Evolutionary conservation across 1,284 basidiomycete genomes (phyloP).

Genomic region (Vanrija sp.): DNA sequence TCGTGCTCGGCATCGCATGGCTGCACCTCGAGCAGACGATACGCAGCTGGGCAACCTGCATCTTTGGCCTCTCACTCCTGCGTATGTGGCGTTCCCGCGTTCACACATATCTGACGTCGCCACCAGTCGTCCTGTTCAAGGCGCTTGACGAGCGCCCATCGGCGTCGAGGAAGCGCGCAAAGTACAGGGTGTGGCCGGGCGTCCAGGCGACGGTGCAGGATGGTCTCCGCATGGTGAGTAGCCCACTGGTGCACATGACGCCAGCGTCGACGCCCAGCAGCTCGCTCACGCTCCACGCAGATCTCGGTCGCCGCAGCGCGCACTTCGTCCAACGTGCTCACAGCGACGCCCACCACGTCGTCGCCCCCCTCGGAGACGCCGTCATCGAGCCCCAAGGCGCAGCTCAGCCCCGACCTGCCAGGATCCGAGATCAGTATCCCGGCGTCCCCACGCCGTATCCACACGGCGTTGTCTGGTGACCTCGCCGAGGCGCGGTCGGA

Average conservation of each 20-base stretch:
- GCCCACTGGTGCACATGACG: background rate
- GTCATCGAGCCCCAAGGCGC: too few species aligned
- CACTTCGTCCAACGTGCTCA: background rate
- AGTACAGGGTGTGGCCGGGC: conserved; percentile 33
- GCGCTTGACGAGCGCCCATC: conserved; percentile 10
- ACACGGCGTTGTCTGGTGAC: too few species aligned
- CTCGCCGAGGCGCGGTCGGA: conserved; percentile 16
- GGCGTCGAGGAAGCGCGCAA: background rate
- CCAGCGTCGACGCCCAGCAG: background rate
- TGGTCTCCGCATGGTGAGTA: conserved; percentile 40
- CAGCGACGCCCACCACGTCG: background rate
- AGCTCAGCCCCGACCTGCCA: too few species aligned
- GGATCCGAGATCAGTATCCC: too few species aligned
- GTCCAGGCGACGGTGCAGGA: conserved; percentile 38
- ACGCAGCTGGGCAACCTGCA: background rate
- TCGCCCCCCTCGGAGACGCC: too few species aligned
- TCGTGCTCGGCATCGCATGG: background rate
- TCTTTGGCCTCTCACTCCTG: background rate
- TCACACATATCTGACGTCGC: background rate
- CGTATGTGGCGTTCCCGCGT: background rate
- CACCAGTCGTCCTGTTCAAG: conserved; percentile 6
- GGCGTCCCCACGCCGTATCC: too few species aligned
- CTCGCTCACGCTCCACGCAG: conserved; percentile 1
- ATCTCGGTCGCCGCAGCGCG: conserved; percentile 8
- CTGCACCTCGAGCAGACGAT: background rate